Conservation (phyloP, 768 basidiomycete species). For the Mycena maculata region DNA sequence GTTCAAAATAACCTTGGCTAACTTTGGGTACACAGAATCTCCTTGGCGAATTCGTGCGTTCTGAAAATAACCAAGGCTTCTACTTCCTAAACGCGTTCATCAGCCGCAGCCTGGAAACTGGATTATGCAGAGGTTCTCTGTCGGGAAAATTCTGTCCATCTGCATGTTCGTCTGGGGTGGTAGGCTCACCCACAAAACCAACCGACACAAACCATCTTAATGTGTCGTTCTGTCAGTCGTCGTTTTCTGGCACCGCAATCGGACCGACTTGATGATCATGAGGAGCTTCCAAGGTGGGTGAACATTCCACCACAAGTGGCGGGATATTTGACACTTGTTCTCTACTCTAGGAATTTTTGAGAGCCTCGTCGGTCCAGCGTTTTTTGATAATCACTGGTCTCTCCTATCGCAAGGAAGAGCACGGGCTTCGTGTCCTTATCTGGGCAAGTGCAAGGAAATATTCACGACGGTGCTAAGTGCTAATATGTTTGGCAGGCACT, state of each 20-base stretch:
- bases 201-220: too few relatives aligned
- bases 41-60: too few relatives aligned
- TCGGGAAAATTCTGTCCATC: slow-evolving; percentile 2
- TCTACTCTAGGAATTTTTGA: not conserved
- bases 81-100: not conserved
- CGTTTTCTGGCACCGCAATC: slow-evolving; percentile 9
- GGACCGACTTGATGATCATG: slow-evolving; percentile 11
- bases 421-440: slow-evolving; percentile 3
- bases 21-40: too few relatives aligned
- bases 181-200: not conserved
- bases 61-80: not conserved
- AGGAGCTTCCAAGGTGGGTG: not conserved
- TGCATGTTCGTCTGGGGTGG: slow-evolving; percentile 9
- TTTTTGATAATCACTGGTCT: slow-evolving; percentile 3
- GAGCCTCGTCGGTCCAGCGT: not conserved
- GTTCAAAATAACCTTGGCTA: too few relatives aligned
- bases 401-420: slow-evolving; percentile 12
- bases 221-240: not conserved
- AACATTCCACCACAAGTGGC: not conserved
- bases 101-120: slow-evolving; percentile 5
- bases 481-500: too few relatives aligned
- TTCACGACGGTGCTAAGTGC: too few relatives aligned
- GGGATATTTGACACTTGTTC: not conserved
- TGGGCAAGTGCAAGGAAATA: too few relatives aligned
- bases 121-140: slow-evolving; percentile 7